Base-by-base conservation (phyloP, 2,329 filamentous ascomycete species). In the Ceratocystis eucalypticola region DNA sequence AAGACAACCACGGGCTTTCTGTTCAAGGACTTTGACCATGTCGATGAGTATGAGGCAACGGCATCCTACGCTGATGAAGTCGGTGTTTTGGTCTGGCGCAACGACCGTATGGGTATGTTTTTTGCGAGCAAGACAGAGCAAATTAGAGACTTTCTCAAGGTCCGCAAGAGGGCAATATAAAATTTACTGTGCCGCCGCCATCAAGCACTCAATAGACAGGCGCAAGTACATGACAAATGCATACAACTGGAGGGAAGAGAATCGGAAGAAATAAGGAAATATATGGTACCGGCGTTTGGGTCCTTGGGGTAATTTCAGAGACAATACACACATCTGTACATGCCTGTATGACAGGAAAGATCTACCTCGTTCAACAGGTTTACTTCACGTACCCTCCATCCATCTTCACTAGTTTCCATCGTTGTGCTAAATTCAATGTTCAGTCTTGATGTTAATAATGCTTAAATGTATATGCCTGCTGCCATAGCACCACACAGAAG, bases 71-170 rank as follows among this genome's bases (percentile, higher is more conserved):
- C 94, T 0, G 88, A 93, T 71, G 91, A 95, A 73, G 86, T 96
- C 69, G 94, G 94, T 17, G 92, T 99, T 37, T 75, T 96, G 72
- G 83, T 89, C 2, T 97, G 93, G 91, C 87, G 86, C 73, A 94
- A 86, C 71, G 88, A 96, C 72, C 79, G 80, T 65, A 87, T 86
- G 74, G 83, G 87, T 69, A 87, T 89, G 80, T 96, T 99, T 76
- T 99, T 99, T 74, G 91, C 95, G 5, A 95, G 85, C 68, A 88
- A 91, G 73, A 84, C 94, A 72, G 92, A 97, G 74, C 92, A 96
- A 77, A 87, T 99, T 69, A 82, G 86, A 68, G 85, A 87, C 68
- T 97, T 89, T 74, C 80, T 96, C 70, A 87, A 85, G 72, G 85
- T 82, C 70, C 80, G 82, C 67, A 87, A 84, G 73, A 80, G 79